Conservation (phyloP, 2,329 filamentous ascomycete species). For the Paraconiothyrium sp. region DNA sequence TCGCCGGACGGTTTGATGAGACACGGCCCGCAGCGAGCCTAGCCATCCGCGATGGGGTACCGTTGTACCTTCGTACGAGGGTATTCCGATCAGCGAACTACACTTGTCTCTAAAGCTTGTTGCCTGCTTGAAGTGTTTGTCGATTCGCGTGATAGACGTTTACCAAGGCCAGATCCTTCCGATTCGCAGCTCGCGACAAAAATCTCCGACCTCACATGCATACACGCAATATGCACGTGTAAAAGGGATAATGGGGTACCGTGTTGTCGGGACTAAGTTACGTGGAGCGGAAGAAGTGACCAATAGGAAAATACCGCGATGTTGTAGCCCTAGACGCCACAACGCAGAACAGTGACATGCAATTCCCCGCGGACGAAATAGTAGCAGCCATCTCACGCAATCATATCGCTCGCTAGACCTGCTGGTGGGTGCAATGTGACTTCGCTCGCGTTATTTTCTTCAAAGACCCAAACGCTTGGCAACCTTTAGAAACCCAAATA, state of each 20-base stretch:
- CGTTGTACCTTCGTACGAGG: neutral
- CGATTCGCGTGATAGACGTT: neutral
- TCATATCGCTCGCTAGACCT: neutral
- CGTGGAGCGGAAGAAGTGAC: neutral
- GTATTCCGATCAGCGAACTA: neutral
- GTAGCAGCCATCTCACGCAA: neutral
- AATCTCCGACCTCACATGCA: neutral
- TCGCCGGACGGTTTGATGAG: neutral
- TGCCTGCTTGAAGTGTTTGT: neutral
- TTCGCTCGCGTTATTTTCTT: neutral
- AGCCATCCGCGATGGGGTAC: neutral
- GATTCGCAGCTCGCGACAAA: neutral
- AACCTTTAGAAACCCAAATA: neutral
- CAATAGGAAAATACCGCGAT: neutral
- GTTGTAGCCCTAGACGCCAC: neutral
- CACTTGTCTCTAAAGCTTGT: neutral
- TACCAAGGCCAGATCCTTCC: neutral
- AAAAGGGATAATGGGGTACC: neutral
- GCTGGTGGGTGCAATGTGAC: neutral
- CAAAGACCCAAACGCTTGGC: neutral
- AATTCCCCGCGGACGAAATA: neutral
- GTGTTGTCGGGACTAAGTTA: neutral
- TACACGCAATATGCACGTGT: neutral
- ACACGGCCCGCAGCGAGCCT: constrained; percentile 1
- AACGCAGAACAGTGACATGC: neutral